Conservation (phyloP, 2,329 filamentous ascomycete genomes). For the Periconia digitata region DNA sequence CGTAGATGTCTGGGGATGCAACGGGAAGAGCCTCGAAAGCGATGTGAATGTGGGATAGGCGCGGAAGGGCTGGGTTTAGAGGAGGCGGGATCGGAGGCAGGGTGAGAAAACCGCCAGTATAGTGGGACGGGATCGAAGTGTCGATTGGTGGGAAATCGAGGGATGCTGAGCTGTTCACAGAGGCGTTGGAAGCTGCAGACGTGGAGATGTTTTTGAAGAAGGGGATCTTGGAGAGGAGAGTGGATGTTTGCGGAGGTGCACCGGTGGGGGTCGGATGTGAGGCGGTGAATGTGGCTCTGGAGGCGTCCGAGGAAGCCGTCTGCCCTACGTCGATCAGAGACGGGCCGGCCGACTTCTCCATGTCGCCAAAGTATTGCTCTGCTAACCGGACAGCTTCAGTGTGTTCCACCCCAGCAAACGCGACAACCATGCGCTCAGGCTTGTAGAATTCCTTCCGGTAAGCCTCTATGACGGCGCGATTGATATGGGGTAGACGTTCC, state of each 20-base stretch:
- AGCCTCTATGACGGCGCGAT: slow-evolving; percentile 69
- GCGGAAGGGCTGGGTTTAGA: slow-evolving; percentile 72
- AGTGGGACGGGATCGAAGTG: slow-evolving; percentile 69
- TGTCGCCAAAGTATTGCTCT: slow-evolving; percentile 87
- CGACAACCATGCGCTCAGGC: slow-evolving; percentile 89
- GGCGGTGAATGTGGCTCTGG: slow-evolving; percentile 50
- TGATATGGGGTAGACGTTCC: slow-evolving; percentile 76
- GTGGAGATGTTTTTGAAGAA: slow-evolving; percentile 89
- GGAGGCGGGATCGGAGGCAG: slow-evolving; percentile 80
- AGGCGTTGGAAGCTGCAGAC: slow-evolving; percentile 65
- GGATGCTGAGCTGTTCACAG: slow-evolving; percentile 52
- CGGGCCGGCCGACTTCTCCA: slow-evolving; percentile 62
- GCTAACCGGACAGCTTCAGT: slow-evolving; percentile 75
- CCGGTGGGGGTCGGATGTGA: slow-evolving; percentile 38
- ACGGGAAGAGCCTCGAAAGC: slow-evolving; percentile 95
- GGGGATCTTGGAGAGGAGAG: slow-evolving; percentile 78
- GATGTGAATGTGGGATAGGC: slow-evolving; percentile 89
- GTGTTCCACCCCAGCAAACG: slow-evolving; percentile 90
- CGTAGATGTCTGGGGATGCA: slow-evolving; percentile 89
- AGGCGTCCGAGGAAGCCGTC: slow-evolving; percentile 16
- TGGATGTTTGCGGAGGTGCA: slow-evolving; percentile 57
- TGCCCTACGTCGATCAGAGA: slow-evolving; percentile 38
- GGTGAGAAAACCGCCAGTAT: slow-evolving; percentile 91
- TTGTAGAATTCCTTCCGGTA: slow-evolving; percentile 84
- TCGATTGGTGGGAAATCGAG: slow-evolving; percentile 54